Base-by-base conservation (phyloP, 352 stramenopile genomes). In the Blastocystis sp. region DNA sequence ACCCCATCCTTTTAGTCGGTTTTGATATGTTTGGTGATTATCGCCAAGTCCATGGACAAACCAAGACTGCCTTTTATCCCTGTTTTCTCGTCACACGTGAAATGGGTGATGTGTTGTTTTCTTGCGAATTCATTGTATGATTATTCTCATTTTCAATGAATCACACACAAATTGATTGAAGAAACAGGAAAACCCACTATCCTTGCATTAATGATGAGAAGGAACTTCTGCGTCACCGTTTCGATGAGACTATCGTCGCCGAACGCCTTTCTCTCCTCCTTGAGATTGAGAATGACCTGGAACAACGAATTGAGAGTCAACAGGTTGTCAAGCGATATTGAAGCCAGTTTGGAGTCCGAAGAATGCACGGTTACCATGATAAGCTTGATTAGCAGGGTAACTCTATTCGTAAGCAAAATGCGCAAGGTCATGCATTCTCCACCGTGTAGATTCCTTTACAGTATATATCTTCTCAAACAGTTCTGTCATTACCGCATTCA, bases 21-120 rank as follows among this genome's bases (percentile, higher is more conserved):
- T 39, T 81, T 24, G 71, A 81, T 33, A 29, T 39, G 21, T 81
- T 62, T 26, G n/a, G 50, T 33, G 71, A 81, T 55, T 55, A 55
- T 16, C 45, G 45, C 16, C 16, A 6, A 6, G 16, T 55, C 6
- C 45, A 55, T 16, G 45, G 45, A 19, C 45, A 55, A 16, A 16
- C 9, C 45, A 55, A 55, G 16, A 55, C 45, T 6, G 45, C 45
- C 45, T 55, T 55, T 55, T 55, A 55, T 55, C 16, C 16, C 45
- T 55, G 45, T 55, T 6, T 6, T 55, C 45, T 55, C 6, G 6
- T n/a, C n/a, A n/a, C n/a, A n/a, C n/a, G n/a, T n/a, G n/a, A n/a
- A n/a, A n/a, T n/a, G n/a, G n/a, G n/a, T n/a, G n/a, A n/a, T n/a
- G n/a, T n/a, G n/a, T n/a, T n/a, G n/a, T n/a, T n/a, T n/a, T n/a